Percentiles rank a stretch among this genome's conserved stretches.
phyloP scores from a whole-genome alignment of 306 rosid species.

The Dalbergia cultrata region DNA sequence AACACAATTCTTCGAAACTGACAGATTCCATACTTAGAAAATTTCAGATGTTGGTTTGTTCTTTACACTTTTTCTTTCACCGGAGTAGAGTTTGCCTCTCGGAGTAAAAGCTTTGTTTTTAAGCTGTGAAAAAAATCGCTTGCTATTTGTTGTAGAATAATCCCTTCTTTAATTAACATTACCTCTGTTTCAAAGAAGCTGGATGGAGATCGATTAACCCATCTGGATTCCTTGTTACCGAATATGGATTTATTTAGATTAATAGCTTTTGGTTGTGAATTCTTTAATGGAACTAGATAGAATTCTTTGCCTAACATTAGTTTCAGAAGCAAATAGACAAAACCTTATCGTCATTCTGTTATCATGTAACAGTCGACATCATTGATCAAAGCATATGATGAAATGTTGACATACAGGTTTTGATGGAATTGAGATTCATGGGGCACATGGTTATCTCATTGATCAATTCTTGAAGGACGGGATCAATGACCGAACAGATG shows the following conservation, averaged over 20 bases:
- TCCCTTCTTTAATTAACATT: background rate
- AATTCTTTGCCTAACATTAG: background rate
- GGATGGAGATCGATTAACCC: constrained; percentile 5
- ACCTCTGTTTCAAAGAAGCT: constrained; percentile 1
- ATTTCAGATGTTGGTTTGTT: background rate
- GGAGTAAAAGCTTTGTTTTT: background rate
- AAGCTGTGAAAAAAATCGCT: constrained; percentile 4
- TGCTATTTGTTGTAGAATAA: background rate
- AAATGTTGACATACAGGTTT: constrained; percentile 74
- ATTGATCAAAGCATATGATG: constrained; percentile 60
- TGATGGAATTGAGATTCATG: constrained; percentile 92
- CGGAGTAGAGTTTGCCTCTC: background rate
- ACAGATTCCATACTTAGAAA: background rate
- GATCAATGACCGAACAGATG: constrained; percentile 61
- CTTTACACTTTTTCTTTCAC: background rate
- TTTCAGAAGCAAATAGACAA: constrained; percentile 11
- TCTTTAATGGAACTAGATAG: background rate
- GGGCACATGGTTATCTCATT: constrained; percentile 88
- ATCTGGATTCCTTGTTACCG: background rate
- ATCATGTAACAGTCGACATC: background rate
- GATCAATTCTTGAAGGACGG: constrained; percentile 62
- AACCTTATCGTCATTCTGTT: constrained; percentile 15
- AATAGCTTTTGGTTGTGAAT: constrained; percentile 1
- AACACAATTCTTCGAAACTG: background rate
- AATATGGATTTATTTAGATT: background rate